Base-by-base conservation (phyloP, 108 stramenopile species). In the Craspedostauros australis region DNA sequence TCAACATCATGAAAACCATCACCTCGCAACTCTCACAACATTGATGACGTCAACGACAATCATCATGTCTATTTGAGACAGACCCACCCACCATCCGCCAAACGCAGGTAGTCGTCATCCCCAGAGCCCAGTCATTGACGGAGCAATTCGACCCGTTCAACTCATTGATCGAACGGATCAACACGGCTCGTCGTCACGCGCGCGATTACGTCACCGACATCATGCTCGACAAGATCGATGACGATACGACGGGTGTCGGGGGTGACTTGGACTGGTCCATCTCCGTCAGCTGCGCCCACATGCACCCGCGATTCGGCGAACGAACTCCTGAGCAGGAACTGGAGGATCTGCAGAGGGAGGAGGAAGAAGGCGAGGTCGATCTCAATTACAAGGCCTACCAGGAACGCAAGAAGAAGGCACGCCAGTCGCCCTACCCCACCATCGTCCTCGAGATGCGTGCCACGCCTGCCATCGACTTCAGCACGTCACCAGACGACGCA, bases 201-300 rank as follows among this genome's bases (percentile, higher is more conserved):
- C 65, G 82, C 22, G 84, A 86, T 62, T 84, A 74, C 40, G 77
- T 86, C 5, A 72, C 77, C 0, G 72, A 81, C 47, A 28, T 46
- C 18, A 42, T 52, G 20, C 28, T 73, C 40, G 65, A 73, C 19
- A 62, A 50, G 30, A 23, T 55, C 15, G 66, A 75, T 26, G 60
- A 66, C 9, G 37, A 58, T 14, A 39, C 50, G 41, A 23, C 56
- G 28, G 57, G 45, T 22, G 73, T 67, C 5, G 51, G 38, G 23
- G 66, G 51, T 36, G 61, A 75, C 7, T 52, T 57, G 19, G 73
- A 80, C 18, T 88, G 82, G 82, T 50, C 60, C 39, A 78, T 86
- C 30, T 75, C 79, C 31, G 77, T 92, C 66, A 92, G 82, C 54
- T 82, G 84, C 40, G 86, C 90, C 39, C 86, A 87, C 39, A 70